Percentiles rank a stretch among this genome's conserved stretches.
These are phyloP conservation scores for Golubevia pallescens DNA, from an alignment of 1,284 basidiomycete species.

Conservation along the genomic window DNA sequence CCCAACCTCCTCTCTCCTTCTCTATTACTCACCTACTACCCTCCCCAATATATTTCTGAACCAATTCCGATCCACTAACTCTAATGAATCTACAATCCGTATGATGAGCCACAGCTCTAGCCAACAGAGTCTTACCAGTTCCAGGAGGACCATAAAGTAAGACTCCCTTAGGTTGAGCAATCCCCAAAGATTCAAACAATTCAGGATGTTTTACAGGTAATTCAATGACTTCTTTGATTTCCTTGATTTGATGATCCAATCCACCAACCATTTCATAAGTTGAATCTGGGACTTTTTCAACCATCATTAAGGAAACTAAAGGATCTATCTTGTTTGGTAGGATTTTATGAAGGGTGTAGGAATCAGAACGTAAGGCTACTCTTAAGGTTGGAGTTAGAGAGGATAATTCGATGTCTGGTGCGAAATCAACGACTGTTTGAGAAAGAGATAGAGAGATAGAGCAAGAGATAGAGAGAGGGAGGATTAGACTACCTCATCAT, in stretches of 20 bases:
- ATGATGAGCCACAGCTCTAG: slow-evolving; percentile 72
- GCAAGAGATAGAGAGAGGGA: too few species aligned
- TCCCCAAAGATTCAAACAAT: slow-evolving; percentile 93
- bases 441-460: not conserved
- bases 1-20: too few species aligned
- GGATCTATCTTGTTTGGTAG: slow-evolving; percentile 64
- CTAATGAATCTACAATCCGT: slow-evolving; percentile 98
- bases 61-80: slow-evolving; percentile 91
- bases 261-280: slow-evolving; percentile 99
- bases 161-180: slow-evolving; percentile 85
- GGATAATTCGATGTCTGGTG: slow-evolving; percentile 82
- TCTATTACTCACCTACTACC: slow-evolving; percentile 97
- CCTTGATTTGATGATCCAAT: slow-evolving; percentile 96
- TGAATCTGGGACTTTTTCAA: slow-evolving; percentile 98
- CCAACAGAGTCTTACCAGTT: slow-evolving; percentile 62
- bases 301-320: slow-evolving; percentile 77
- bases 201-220: slow-evolving; percentile 97
- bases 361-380: slow-evolving; percentile 93
- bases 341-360: slow-evolving; percentile 72
- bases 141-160: slow-evolving; percentile 62
- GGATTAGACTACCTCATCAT: not conserved
- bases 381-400: slow-evolving; percentile 84
- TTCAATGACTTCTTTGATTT: slow-evolving; percentile 99
- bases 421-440: slow-evolving; percentile 84
- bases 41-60: slow-evolving; percentile 99